Percentiles rank a stretch among this genome's conserved stretches.
phyloP scores from a whole-genome alignment of 805 yeast genomes.

The Tetrapisispora nanseiensis region DNA sequence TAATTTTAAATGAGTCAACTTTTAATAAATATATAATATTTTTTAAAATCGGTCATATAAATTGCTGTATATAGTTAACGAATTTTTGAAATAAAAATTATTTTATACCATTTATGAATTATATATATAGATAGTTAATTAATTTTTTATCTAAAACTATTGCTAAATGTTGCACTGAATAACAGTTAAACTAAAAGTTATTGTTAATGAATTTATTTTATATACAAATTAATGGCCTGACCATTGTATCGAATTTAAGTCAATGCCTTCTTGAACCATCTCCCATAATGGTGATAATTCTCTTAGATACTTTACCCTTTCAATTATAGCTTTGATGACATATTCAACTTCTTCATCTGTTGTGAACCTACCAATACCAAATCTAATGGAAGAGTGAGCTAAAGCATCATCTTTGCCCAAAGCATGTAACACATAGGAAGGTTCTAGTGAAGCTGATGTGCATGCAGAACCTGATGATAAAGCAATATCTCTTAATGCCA shows the following conservation, averaged over 20 bases:
- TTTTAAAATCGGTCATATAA: neutral
- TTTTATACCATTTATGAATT: too few species aligned
- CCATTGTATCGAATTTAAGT: conserved; percentile 90
- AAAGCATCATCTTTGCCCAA: conserved; percentile 96
- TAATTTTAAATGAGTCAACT: neutral
- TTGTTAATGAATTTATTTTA: neutral
- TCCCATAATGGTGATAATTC: conserved; percentile 96
- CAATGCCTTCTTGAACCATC: conserved; percentile 98
- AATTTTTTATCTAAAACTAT: too few species aligned
- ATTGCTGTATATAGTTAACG: neutral
- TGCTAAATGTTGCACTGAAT: neutral
- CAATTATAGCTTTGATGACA: conserved; percentile 77
- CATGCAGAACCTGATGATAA: conserved; percentile 96
- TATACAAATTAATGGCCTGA: conserved; percentile 64
- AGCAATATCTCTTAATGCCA: conserved; percentile 97
- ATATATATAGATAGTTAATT: too few species aligned
- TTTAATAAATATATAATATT: too few species aligned
- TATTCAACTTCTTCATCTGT: conserved; percentile 94
- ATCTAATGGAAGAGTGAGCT: conserved; percentile 96
- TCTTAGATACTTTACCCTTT: conserved; percentile 84
- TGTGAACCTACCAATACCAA: conserved; percentile 94
- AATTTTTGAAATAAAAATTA: too few species aligned
- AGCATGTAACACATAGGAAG: conserved; percentile 93
- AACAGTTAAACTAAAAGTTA: neutral
- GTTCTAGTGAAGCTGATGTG: conserved; percentile 96